A percentile compares a stretch with the other conserved stretches of the same genome.
phyloP scores from a whole-genome alignment of 306 rosid species.

The Echinosophora koreensis region DNA sequence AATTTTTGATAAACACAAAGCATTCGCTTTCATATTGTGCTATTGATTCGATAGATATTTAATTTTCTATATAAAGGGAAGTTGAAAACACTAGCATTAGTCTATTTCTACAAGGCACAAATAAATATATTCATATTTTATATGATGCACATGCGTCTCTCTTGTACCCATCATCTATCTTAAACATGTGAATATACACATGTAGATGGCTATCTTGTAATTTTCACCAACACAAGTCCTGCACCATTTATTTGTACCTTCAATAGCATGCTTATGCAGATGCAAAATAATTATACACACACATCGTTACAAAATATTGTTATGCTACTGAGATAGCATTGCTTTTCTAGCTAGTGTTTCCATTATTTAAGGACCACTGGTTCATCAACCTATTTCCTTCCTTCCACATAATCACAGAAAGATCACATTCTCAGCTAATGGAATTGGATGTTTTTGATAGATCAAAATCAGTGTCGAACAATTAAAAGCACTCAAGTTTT shows the following conservation, averaged over 20 bases:
- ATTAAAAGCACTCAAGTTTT: too few species aligned
- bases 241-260: conserved; percentile 43
- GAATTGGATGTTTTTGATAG: conserved; percentile 41
- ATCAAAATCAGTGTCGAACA: too few species aligned
- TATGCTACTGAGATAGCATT: conserved; percentile 16
- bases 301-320: conserved; percentile 34
- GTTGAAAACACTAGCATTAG: not conserved
- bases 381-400: conserved; percentile 41
- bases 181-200: conserved; percentile 26
- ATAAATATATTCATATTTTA: not conserved
- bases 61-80: not conserved
- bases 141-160: too few species aligned
- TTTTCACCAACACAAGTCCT: too few species aligned
- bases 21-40: not conserved
- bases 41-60: not conserved
- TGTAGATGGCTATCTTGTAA: not conserved
- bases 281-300: conserved; percentile 33
- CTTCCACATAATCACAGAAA: not conserved
- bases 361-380: conserved; percentile 41
- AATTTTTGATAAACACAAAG: not conserved
- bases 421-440: conserved; percentile 33
- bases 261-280: conserved; percentile 43
- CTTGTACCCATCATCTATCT: conserved; percentile 17
- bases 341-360: conserved; percentile 45
- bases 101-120: not conserved